Evolutionary conservation across 1,284 basidiomycete species (phyloP), one percentile per base, ranked within the genome.

Genomic region (Coniophora puteana): DNA sequence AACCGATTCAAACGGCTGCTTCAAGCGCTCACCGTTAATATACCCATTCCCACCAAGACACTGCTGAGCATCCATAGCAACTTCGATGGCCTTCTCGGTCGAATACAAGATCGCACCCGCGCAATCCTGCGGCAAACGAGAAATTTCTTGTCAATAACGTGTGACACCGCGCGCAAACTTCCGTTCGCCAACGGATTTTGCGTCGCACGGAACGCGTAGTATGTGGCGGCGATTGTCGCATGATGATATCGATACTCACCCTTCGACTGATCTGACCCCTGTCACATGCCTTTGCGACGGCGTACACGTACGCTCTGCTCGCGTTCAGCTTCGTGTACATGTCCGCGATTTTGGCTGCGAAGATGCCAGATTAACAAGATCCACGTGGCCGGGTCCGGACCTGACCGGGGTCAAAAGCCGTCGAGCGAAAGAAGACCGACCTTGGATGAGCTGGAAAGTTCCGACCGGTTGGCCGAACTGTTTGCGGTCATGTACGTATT

Each of bases 401-500:
- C n/a, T n/a, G n/a, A n/a, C n/a, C n/a, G n/a, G n/a, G n/a, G n/a
- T n/a, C n/a, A n/a, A n/a, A 28, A 22, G 5, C 8, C 17, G 6
- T 35, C 8, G 16, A n/a, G 33, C n/a, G 14, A 30, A 30, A 25
- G 30, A 22, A 44, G 10, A 18, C 63, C 40, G 65, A 78, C 90
- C 93, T 78, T 97, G 94, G 84, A 97, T 93, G 40, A 96, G 66
- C 62, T 97, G 93, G 72, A 97, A 96, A 25, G 86, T 84, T n/a
- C 86, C 94, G 36, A 97, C 74, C 4, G 83, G 80, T 53, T 82
- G 76, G 29, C 84, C 89, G 54, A 97, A 97, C 59, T 97, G 93
- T 62, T 92, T 82, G 50, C 93, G 76, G 46, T 93, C 82, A 60
- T 97, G 93, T 7, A 93, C 78, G 59, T 97, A 97, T 54, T 89